Conservation (phyloP, 768 basidiomycete genomes). For the Clavaria fumosa region DNA sequence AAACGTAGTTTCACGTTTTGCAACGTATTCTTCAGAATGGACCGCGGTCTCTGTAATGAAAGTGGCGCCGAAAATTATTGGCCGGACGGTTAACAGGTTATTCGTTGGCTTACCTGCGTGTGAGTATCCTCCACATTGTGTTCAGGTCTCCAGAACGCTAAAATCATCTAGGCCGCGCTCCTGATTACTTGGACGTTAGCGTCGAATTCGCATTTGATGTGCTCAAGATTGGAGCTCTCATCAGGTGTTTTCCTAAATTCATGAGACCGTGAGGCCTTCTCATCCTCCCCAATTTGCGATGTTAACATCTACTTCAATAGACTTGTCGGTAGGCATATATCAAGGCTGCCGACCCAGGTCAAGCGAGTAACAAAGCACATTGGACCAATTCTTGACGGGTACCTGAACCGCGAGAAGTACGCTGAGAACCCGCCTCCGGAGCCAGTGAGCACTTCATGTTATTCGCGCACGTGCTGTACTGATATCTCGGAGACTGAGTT, state of each 20-base stretch:
- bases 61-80: constrained; percentile 10
- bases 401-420: constrained; percentile 5
- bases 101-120: constrained; percentile 17
- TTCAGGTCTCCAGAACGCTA: background rate
- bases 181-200: constrained; percentile 17
- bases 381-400: constrained; percentile 6
- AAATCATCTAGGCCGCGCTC: constrained; percentile 13
- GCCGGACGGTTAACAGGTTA: constrained; percentile 15
- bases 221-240: constrained; percentile 12
- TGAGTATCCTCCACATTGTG: constrained; percentile 6
- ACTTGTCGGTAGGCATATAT: constrained; percentile 6
- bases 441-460: background rate
- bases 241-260: constrained; percentile 20
- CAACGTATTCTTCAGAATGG: constrained; percentile 13
- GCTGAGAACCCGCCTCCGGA: constrained; percentile 7
- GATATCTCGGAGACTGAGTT: too few species aligned
- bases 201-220: constrained; percentile 20
- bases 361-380: constrained; percentile 7
- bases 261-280: constrained; percentile 21
- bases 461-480: too few species aligned
- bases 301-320: too few species aligned
- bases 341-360: constrained; percentile 6
- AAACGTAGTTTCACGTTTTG: too few species aligned
- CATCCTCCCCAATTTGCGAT: background rate
- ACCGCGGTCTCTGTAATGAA: constrained; percentile 8